Percentiles rank a stretch among this genome's conserved stretches.
These are phyloP conservation scores for Dendrobium officinale DNA, from an alignment of 106 monocot species.

Conservation along the genomic window DNA sequence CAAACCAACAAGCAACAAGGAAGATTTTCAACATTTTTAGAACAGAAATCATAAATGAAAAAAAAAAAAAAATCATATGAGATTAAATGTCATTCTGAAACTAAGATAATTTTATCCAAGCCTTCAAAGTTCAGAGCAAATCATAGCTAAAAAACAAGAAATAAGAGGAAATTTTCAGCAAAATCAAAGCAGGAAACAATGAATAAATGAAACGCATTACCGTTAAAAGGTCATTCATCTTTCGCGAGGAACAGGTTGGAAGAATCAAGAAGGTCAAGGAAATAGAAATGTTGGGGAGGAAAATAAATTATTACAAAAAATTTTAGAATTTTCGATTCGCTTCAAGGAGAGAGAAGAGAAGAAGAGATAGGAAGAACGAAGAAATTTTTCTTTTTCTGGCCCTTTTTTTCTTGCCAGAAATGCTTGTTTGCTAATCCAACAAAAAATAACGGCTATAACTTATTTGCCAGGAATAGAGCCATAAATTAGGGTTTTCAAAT, in stretches of 20 bases:
- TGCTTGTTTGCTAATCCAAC: too few species aligned
- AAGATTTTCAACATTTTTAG: not conserved
- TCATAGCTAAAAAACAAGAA: not conserved
- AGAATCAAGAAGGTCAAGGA: not conserved
- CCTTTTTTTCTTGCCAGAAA: not conserved
- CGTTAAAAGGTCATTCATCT: conserved; percentile 8
- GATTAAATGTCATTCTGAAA: not conserved
- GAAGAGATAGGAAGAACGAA: not conserved
- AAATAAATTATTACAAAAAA: not conserved
- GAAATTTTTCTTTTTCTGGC: not conserved
- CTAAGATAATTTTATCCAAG: not conserved
- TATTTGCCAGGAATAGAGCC: not conserved
- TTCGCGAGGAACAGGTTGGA: not conserved
- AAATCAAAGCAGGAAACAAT: not conserved
- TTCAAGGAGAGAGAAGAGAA: not conserved
- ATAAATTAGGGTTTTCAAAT: too few species aligned
- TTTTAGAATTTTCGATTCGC: too few species aligned
- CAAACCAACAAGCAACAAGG: not conserved
- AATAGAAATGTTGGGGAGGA: not conserved
- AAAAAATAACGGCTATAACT: not conserved
- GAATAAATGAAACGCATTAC: not conserved
- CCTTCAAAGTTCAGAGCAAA: not conserved
- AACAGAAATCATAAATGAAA: too few species aligned
- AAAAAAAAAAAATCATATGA: too few species aligned
- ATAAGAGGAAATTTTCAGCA: not conserved